These are phyloP conservation scores for Mucor lusitanicus DNA, from an alignment of 371 early-diverging fungal genomes.

Conservation along the genomic window DNA sequence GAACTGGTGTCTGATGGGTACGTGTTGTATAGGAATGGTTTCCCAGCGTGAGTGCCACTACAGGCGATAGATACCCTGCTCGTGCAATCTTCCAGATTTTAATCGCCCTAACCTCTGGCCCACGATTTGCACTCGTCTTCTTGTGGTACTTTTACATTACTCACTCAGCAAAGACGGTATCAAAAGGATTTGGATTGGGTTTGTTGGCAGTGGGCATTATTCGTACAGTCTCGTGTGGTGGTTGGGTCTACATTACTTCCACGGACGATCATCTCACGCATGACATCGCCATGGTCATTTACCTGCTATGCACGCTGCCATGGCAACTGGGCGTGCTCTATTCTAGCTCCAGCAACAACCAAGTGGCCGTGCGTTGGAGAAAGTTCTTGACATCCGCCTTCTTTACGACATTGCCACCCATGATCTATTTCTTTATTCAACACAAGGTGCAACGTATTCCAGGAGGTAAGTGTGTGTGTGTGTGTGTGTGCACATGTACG, in stretches of 20 bases:
- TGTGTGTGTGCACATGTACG: not conserved
- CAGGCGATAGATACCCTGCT: conserved; percentile 83
- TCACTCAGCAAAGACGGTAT: conserved; percentile 46
- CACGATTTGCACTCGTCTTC: conserved; percentile 68
- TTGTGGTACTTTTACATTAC: conserved; percentile 65
- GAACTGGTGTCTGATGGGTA: not conserved
- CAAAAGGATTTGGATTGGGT: conserved; percentile 56
- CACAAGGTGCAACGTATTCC: conserved; percentile 77
- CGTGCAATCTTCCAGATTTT: conserved; percentile 78
- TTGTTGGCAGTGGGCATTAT: conserved; percentile 65
- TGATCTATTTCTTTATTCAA: conserved; percentile 77
- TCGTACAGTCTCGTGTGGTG: conserved; percentile 76
- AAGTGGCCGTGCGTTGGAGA: conserved; percentile 44
- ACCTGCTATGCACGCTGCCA: conserved; percentile 74
- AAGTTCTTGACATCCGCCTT: conserved; percentile 54
- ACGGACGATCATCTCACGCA: conserved; percentile 81
- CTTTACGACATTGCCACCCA: conserved; percentile 69
- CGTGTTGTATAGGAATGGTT: conserved; percentile 70
- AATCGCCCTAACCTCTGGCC: conserved; percentile 73
- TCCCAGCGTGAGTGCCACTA: conserved; percentile 82
- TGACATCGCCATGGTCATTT: conserved; percentile 78
- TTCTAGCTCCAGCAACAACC: conserved; percentile 31
- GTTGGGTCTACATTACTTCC: conserved; percentile 83
- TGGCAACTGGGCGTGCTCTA: conserved; percentile 70
- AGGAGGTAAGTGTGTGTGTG: conserved; percentile 48